These are phyloP conservation scores for Gaultheria prostrata DNA, from an alignment of 148 eudicot species.

Conservation along the genomic window DNA sequence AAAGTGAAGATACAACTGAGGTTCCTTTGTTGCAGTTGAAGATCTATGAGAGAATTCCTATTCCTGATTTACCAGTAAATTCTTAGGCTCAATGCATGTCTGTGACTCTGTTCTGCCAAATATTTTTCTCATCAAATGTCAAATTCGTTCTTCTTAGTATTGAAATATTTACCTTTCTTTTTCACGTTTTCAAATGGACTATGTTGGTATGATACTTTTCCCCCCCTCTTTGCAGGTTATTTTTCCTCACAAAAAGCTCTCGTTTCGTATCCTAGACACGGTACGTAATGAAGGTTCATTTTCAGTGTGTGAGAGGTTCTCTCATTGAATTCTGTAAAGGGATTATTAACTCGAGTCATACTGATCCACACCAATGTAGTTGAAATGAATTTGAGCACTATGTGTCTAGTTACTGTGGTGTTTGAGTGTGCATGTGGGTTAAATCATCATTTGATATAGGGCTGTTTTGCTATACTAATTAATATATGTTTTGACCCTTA, in stretches of 20 bases:
- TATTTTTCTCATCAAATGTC: background rate
- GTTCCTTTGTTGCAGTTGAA: slow-evolving; percentile 71
- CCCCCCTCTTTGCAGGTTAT: slow-evolving; percentile 55
- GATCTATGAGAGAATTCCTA: slow-evolving; percentile 87
- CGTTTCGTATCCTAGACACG: slow-evolving; percentile 91
- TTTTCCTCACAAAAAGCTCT: slow-evolving; percentile 90
- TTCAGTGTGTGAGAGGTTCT: slow-evolving; percentile 4
- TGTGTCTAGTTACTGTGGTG: background rate
- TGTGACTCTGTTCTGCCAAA: background rate
- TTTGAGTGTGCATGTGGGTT: background rate
- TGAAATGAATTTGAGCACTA: slow-evolving; percentile 5
- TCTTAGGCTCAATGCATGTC: slow-evolving; percentile 17
- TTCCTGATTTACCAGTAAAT: slow-evolving; percentile 87
- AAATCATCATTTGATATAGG: background rate
- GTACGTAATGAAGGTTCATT: slow-evolving; percentile 36
- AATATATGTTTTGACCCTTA: background rate
- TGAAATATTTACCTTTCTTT: slow-evolving; percentile 9
- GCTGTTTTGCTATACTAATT: background rate
- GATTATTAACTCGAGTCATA: background rate
- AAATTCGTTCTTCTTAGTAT: background rate
- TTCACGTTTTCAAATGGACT: background rate
- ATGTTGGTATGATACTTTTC: slow-evolving; percentile 9
- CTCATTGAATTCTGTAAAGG: background rate
- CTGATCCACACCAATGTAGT: background rate
- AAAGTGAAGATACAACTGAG: slow-evolving; percentile 37